phyloP scores from a whole-genome alignment of 305 asterid genomes.

The Fraxinus nigra region DNA sequence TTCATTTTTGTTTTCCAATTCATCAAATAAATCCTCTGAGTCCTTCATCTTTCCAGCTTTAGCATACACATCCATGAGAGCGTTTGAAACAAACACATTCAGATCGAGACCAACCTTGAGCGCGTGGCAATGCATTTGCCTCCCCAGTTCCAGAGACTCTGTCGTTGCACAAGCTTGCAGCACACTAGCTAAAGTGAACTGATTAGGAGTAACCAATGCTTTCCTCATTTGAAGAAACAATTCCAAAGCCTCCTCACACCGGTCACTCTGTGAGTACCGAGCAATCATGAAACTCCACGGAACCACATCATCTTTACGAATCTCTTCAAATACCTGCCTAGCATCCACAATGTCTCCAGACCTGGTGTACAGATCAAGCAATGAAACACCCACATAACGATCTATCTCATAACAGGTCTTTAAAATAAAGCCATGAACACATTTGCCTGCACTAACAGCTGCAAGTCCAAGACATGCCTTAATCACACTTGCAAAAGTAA shows the following conservation, averaged over 20 bases:
- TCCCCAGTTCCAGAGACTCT: slow-evolving; percentile 56
- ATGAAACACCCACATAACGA: slow-evolving; percentile 70
- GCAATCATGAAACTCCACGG: slow-evolving; percentile 96
- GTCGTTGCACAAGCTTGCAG: slow-evolving; percentile 77
- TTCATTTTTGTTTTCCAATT: slow-evolving; percentile 50
- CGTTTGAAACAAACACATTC: slow-evolving; percentile 66
- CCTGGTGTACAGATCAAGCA: slow-evolving; percentile 77
- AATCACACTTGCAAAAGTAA: slow-evolving; percentile 68
- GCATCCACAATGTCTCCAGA: slow-evolving; percentile 66
- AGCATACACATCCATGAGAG: slow-evolving; percentile 88
- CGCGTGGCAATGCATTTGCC: slow-evolving; percentile 62
- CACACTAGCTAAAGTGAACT: slow-evolving; percentile 82
- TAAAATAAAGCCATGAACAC: slow-evolving; percentile 65
- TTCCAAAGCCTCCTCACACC: slow-evolving; percentile 62
- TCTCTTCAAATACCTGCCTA: slow-evolving; percentile 62
- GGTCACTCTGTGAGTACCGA: slow-evolving; percentile 71
- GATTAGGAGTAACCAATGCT: slow-evolving; percentile 59
- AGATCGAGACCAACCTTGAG: slow-evolving; percentile 59
- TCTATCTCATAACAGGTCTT: slow-evolving; percentile 68
- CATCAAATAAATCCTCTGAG: slow-evolving; percentile 54
- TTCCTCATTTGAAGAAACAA: slow-evolving; percentile 60
- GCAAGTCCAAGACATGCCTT: slow-evolving; percentile 76
- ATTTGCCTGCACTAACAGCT: slow-evolving; percentile 49
- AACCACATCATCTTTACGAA: slow-evolving; percentile 71
- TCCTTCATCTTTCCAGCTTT: slow-evolving; percentile 68